These are phyloP conservation scores for Camelina laxa DNA, from an alignment of 345 rosid genomes.

Conservation along the genomic window DNA sequence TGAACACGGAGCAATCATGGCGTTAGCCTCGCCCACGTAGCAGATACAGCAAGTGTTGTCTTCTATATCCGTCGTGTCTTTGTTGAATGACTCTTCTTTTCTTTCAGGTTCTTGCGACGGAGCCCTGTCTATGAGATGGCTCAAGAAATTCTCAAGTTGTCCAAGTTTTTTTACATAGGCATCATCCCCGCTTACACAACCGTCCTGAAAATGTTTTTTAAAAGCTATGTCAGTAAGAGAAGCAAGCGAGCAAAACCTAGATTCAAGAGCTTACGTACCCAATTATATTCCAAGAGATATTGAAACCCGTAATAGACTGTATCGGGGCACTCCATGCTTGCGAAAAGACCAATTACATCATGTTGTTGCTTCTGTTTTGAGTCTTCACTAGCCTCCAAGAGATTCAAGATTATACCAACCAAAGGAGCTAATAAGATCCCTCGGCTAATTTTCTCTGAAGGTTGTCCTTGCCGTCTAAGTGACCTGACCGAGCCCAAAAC, in stretches of 20 bases:
- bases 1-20: conserved; percentile 76
- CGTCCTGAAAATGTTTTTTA: conserved; percentile 55
- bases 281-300: conserved; percentile 77
- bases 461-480: conserved; percentile 69
- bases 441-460: conserved; percentile 73
- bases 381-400: conserved; percentile 67
- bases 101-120: conserved; percentile 48
- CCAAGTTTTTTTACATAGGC: conserved; percentile 54
- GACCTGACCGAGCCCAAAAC: conserved; percentile 57
- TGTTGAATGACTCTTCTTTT: conserved; percentile 37
- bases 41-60: conserved; percentile 89
- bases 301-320: conserved; percentile 82
- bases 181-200: conserved; percentile 61
- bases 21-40: conserved; percentile 66
- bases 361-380: conserved; percentile 50
- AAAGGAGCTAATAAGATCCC: conserved; percentile 87
- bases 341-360: conserved; percentile 73
- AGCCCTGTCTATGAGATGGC: conserved; percentile 57
- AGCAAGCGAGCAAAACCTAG: conserved; percentile 15
- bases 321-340: conserved; percentile 83
- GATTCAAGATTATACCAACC: conserved; percentile 87
- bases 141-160: conserved; percentile 68
- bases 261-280: conserved; percentile 61
- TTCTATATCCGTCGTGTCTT: conserved; percentile 52
- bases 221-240: conserved; percentile 1